Evolutionary conservation across 768 basidiomycete genomes (phyloP), one percentile per base, ranked within the genome.

Genomic region (Leccinum variicolor): DNA sequence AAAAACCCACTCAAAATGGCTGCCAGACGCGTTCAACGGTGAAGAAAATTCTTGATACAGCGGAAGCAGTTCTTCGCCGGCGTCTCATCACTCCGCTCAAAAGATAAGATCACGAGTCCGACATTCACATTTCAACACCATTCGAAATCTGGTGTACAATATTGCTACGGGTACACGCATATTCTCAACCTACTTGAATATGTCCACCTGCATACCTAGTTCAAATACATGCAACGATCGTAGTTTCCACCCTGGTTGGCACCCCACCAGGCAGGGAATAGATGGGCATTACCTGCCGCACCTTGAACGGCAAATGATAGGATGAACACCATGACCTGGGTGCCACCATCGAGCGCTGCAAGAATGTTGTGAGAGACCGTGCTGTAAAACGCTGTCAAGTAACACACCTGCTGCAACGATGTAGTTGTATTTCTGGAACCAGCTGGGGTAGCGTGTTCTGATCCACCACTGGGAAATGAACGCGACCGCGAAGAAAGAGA

Each of bases 191-290:
- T 8, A 17, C 1, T 10, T 9, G 4, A 39, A 39, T n/a, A 39
- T 39, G 17, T n/a, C 36, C 9, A n/a, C 9, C 9, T 39, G 9
- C 15, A 9, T 19, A 13, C 39, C 48, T 66, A 68, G 19, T 10
- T 17, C 19, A 68, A 55, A 57, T 52, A 49, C 47, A 60, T 17
- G 52, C 69, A 72, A 4, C 15, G 71, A 46, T 71, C 69, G 26
- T 70, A 75, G 64, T 77, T 73, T 63, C 80, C 81, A 36, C 64
- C 66, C 56, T 83, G 81, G 64, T 84, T 82, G 9, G 81, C 82
- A 17, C 81, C 81, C 83, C 81, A 83, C 83, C 83, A 83, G 54
- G 74, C 56, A 17, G 82, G 80, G 70, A 83, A 84, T 23, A 80
- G 60, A 60, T 81, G 78, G 1, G 80, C 64, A 2, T 68, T 64